Evolutionary conservation across 257 asterid genomes (phyloP).

Genomic region (Apocynum venetum): DNA sequence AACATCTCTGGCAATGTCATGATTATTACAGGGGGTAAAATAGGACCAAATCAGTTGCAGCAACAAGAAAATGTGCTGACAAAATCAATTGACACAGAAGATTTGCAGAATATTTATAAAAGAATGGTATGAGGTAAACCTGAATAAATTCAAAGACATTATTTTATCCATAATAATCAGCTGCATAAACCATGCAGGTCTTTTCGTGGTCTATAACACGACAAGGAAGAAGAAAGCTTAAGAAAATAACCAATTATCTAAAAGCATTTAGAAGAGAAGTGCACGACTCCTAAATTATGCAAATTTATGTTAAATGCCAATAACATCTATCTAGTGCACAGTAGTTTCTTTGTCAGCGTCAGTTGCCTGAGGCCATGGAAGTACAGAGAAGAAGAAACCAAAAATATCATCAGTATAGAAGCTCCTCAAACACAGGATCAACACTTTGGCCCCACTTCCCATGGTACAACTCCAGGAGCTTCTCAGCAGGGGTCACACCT

Average conservation of each 20-base stretch:
- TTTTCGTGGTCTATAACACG: constrained; percentile 6
- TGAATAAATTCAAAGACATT: neutral
- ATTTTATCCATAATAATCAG: neutral
- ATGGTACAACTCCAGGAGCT: constrained; percentile 78
- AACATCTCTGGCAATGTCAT: neutral
- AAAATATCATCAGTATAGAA: constrained; percentile 52
- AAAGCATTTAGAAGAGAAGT: neutral
- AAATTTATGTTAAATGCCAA: neutral
- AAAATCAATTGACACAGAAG: neutral
- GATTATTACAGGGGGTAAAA: neutral
- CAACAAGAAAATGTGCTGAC: neutral
- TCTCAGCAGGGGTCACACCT: constrained; percentile 94
- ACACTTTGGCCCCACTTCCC: constrained; percentile 86
- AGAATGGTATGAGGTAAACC: neutral
- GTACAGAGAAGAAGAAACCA: neutral
- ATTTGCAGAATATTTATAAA: neutral
- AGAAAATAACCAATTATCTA: neutral
- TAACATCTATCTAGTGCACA: neutral
- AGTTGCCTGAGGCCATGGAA: neutral
- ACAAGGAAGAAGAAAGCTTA: neutral
- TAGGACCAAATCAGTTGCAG: neutral
- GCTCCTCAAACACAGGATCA: constrained; percentile 86
- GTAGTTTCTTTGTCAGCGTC: neutral
- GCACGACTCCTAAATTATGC: neutral
- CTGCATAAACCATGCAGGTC: neutral